Percentiles rank a stretch among this genome's conserved stretches.
phyloP scores from a whole-genome alignment of 768 basidiomycete species.

The Peribolospora baueri region DNA sequence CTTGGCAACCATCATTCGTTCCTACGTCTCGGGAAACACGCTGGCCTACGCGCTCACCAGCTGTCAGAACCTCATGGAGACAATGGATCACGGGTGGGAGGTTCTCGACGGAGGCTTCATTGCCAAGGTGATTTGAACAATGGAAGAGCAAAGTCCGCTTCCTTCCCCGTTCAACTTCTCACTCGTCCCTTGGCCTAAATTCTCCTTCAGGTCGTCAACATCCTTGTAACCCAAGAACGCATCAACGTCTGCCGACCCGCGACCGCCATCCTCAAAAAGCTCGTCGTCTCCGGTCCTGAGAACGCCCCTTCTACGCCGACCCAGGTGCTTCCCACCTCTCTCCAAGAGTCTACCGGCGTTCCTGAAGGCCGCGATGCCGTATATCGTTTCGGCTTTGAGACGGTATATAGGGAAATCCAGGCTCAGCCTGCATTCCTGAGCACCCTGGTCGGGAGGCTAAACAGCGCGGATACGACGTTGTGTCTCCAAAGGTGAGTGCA shows the following conservation, averaged over 20 bases:
- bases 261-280: constrained; percentile 63
- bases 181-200: neutral
- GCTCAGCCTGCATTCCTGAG: constrained; percentile 45
- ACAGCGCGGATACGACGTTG: constrained; percentile 48
- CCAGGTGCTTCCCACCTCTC: no score
- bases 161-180: neutral
- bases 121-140: constrained; percentile 1
- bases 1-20: constrained; percentile 43
- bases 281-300: constrained; percentile 28
- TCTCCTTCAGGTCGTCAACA: constrained; percentile 34
- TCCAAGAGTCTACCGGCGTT: neutral
- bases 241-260: constrained; percentile 84
- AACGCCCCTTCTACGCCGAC: neutral
- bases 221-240: constrained; percentile 43
- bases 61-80: constrained; percentile 70
- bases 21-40: constrained; percentile 43
- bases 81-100: constrained; percentile 51
- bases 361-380: constrained; percentile 16
- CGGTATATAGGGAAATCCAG: constrained; percentile 60
- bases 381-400: constrained; percentile 58
- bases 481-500: neutral
- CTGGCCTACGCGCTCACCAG: constrained; percentile 67
- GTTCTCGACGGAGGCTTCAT: constrained; percentile 49
- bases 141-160: constrained; percentile 17
- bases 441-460: constrained; percentile 54